Conservation (phyloP, 2,329 filamentous ascomycete genomes). For the Aspergillus cejpii region DNA sequence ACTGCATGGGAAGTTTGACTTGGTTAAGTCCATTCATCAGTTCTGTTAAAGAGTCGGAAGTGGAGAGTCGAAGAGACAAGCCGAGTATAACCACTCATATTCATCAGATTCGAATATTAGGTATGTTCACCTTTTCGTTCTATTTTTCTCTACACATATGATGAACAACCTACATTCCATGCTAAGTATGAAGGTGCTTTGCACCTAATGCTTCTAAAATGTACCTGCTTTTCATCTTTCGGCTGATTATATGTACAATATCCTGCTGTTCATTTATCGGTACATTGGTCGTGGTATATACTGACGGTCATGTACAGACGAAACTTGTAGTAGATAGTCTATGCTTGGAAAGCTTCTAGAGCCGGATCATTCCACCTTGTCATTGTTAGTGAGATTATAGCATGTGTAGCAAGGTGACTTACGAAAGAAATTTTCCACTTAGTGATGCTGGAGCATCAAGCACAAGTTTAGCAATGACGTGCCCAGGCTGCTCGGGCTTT, state of each 20-base stretch:
- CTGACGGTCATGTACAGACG: slow-evolving; percentile 26
- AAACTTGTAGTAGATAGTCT: slow-evolving; percentile 10
- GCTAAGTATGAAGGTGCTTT: slow-evolving; percentile 54
- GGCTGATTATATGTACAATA: slow-evolving; percentile 44
- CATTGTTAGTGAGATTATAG: slow-evolving; percentile 18
- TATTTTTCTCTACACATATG: slow-evolving; percentile 33
- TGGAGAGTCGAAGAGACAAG: neutral
- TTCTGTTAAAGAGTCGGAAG: neutral
- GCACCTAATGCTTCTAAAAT: slow-evolving; percentile 49
- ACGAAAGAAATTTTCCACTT: slow-evolving; percentile 64
- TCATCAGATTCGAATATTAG: slow-evolving; percentile 5
- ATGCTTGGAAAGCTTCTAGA: slow-evolving; percentile 40
- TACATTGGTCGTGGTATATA: slow-evolving; percentile 20
- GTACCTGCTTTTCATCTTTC: slow-evolving; percentile 62
- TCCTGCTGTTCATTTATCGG: slow-evolving; percentile 14
- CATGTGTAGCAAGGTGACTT: slow-evolving; percentile 14
- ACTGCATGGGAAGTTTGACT: neutral
- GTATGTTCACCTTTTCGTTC: slow-evolving; percentile 19
- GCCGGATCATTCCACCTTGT: slow-evolving; percentile 43
- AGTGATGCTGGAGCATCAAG: slow-evolving; percentile 58
- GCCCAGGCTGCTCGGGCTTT: slow-evolving; percentile 73
- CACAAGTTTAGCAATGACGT: slow-evolving; percentile 76
- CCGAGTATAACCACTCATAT: neutral
- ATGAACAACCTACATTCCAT: slow-evolving; percentile 55
- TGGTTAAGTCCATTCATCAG: neutral